Evolutionary conservation across 2,329 filamentous ascomycete genomes (phyloP).

Genomic region (Pyrenochaeta sp.): DNA sequence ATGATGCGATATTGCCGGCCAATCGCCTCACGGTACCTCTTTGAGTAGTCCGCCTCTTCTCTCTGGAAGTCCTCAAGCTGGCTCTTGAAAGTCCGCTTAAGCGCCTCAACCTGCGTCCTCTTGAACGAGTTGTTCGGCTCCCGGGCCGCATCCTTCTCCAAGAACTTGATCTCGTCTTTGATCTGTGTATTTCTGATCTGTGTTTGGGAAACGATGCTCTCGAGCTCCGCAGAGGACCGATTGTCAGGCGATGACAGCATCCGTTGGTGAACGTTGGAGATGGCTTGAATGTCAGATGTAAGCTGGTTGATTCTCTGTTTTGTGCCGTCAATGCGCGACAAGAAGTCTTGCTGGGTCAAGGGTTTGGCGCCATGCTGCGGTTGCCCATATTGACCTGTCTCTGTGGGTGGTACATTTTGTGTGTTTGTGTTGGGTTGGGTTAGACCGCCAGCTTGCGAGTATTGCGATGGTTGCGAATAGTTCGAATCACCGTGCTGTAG

Average conservation of each 20-base stretch:
- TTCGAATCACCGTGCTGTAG: conserved; percentile 48
- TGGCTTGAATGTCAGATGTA: conserved; percentile 71
- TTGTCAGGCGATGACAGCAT: conserved; percentile 71
- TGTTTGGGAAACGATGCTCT: conserved; percentile 73
- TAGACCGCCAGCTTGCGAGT: conserved; percentile 31
- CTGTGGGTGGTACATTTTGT: conserved; percentile 16
- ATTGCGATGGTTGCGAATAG: conserved; percentile 51
- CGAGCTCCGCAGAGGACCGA: conserved; percentile 63
- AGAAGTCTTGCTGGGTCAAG: conserved; percentile 72
- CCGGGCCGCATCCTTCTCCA: conserved; percentile 74
- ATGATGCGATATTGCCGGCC: conserved; percentile 82
- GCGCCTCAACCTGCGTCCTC: conserved; percentile 71
- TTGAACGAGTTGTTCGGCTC: conserved; percentile 72
- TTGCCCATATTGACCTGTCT: neutral
- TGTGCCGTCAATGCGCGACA: conserved; percentile 71
- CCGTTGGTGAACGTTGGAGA: conserved; percentile 75
- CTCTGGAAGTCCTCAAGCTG: conserved; percentile 75
- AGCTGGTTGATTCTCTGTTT: conserved; percentile 74
- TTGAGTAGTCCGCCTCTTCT: conserved; percentile 75
- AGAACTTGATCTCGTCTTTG: conserved; percentile 78
- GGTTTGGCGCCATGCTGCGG: conserved; percentile 61
- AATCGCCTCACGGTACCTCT: conserved; percentile 79
- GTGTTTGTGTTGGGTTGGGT: conserved; percentile 37
- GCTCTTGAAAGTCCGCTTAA: conserved; percentile 76
- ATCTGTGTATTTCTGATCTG: conserved; percentile 78